These are phyloP conservation scores for Leptosphaerulina australis DNA, from an alignment of 2,329 filamentous ascomycete species.

Conservation along the genomic window DNA sequence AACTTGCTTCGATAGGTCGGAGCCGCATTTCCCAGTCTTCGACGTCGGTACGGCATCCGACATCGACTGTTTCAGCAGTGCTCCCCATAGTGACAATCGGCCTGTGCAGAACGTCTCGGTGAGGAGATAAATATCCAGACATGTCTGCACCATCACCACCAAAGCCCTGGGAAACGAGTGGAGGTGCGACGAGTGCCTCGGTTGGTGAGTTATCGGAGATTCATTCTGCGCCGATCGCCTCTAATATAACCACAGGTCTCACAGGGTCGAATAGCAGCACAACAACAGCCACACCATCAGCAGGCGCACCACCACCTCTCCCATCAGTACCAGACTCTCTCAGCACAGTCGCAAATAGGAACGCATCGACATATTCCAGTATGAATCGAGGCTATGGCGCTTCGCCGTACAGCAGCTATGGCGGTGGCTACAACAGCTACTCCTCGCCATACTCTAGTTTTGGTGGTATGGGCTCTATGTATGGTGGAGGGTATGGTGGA, in stretches of 20 bases:
- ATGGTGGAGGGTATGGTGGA: slow-evolving; percentile 51
- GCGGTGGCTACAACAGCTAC: slow-evolving; percentile 60
- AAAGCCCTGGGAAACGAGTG: slow-evolving; percentile 93
- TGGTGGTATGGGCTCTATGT: slow-evolving; percentile 37
- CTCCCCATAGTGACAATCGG: slow-evolving; percentile 18
- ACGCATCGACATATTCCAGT: slow-evolving; percentile 79
- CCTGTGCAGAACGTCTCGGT: slow-evolving; percentile 31
- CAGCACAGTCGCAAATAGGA: slow-evolving; percentile 81
- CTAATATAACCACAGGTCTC: slow-evolving; percentile 42
- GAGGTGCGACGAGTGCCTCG: slow-evolving; percentile 58
- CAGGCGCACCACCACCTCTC: slow-evolving; percentile 66
- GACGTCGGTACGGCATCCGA: slow-evolving; percentile 9
- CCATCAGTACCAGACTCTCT: slow-evolving; percentile 83
- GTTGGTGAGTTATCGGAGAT: slow-evolving; percentile 40
- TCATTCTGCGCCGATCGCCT: slow-evolving; percentile 20
- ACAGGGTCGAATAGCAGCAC: slow-evolving; percentile 47
- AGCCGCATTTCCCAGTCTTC: slow-evolving; percentile 21
- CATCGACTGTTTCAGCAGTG: slow-evolving; percentile 20
- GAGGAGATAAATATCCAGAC: slow-evolving; percentile 31
- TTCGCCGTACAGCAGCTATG: slow-evolving; percentile 55
- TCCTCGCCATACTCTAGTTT: slow-evolving; percentile 45
- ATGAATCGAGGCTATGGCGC: slow-evolving; percentile 60
- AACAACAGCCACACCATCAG: slow-evolving; percentile 50
- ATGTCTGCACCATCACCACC: slow-evolving; percentile 79
- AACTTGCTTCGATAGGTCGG: slow-evolving; percentile 25